Conservation (phyloP, 2,329 filamentous ascomycete species). For the Dothistroma septosporum region DNA sequence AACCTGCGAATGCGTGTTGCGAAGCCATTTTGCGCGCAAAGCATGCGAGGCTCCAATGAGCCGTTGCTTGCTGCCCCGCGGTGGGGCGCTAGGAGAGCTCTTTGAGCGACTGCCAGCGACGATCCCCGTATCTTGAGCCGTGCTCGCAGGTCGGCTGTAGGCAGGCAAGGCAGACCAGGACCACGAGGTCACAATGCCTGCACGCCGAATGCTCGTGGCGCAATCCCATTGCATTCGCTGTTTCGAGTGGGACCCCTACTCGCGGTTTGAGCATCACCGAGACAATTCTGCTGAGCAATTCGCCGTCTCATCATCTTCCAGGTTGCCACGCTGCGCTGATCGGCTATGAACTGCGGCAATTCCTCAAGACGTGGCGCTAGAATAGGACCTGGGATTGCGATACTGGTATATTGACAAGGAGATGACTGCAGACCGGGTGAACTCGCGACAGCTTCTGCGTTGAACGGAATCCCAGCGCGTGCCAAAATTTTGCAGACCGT, state of each 20-base stretch:
- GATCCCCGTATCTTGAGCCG: neutral
- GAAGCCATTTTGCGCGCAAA: neutral
- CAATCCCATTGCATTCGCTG: neutral
- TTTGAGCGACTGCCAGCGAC: neutral
- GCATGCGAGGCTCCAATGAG: neutral
- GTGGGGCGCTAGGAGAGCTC: neutral
- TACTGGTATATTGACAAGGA: neutral
- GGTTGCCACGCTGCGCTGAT: neutral
- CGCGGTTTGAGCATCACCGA: neutral
- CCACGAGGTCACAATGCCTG: constrained; percentile 1
- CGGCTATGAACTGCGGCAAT: neutral
- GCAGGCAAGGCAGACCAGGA: neutral
- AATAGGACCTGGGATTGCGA: constrained; percentile 3
- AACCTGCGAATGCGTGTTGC: neutral
- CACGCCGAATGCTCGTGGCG: neutral
- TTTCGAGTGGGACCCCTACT: neutral
- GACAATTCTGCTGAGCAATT: neutral
- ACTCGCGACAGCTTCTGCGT: constrained; percentile 3
- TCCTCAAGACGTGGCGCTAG: constrained; percentile 3
- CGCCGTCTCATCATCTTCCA: neutral
- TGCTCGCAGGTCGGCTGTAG: neutral
- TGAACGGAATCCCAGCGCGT: neutral
- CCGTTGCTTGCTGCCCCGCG: constrained; percentile 1
- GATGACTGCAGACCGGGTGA: constrained; percentile 3
- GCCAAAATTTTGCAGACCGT: neutral